Base-by-base conservation (phyloP, 345 rosid genomes). In the Angophora floribunda region DNA sequence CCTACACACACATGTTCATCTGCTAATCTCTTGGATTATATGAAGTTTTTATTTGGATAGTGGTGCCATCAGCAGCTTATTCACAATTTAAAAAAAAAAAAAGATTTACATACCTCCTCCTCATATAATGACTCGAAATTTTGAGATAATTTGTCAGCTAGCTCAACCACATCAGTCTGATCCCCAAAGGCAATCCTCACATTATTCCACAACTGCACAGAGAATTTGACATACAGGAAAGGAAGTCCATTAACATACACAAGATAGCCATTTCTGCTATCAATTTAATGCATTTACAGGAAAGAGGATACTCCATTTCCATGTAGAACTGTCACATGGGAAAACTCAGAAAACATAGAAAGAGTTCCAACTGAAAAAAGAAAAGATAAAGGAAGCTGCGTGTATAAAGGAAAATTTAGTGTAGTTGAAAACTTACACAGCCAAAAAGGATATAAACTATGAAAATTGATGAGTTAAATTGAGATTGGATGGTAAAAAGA, bases 171-270 rank as follows among this genome's bases (percentile, higher is more conserved):
- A 91, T 96, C 97, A 49, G 95, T 91, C 90, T 96, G 98, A 91
- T 96, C 98, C 44, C 89, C 91, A 51, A 92, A 97, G 65, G 96
- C 97, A 87, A 89, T 80, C 78, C 87, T 95, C 61, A 98, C 93
- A 89, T 94, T 91, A 90, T 93, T 92, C 99, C 99, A 97, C 70
- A 98, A 90, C 99, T 98, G 98, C 93, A 91, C 47, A 75, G 47
- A 75, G 47, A 36, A 75, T 75, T 67, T 36, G 49, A 75, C 47
- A 75, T 75, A 75, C 82, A 75, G 49, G 12, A 75, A 75, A 75
- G 82, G 47, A 75, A 75, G 82, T 36, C 26, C 26, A 36, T 75
- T 75, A 75, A 36, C 82, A 36, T 17, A 75, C 47, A 70, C 26
- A 75, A 44, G 24, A 36, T 36, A 75, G 82, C 82, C 11, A 75